phyloP scores from a whole-genome alignment of 345 rosid genomes.

The Anacardium occidentale region DNA sequence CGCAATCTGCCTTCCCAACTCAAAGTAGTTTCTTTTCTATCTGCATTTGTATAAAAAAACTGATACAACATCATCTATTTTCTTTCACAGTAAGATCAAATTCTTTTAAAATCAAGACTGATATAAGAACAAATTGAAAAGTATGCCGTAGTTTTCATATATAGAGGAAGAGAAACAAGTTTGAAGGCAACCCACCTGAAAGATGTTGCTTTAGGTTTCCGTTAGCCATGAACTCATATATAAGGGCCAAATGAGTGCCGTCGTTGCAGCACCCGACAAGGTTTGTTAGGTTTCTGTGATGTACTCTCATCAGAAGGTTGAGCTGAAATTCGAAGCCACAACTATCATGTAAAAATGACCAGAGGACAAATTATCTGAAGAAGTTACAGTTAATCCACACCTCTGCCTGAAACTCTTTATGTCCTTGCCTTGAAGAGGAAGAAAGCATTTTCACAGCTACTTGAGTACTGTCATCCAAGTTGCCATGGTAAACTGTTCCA shows the following conservation, averaged over 20 bases:
- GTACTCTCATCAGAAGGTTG: not conserved
- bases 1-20: constrained; percentile 36
- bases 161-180: not conserved
- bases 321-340: not conserved
- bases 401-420: constrained; percentile 42
- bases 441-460: constrained; percentile 60
- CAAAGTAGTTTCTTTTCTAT: not conserved
- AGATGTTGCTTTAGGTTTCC: not conserved
- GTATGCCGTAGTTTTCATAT: no score
- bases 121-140: not conserved
- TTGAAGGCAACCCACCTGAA: not conserved
- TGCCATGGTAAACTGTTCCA: constrained; percentile 56
- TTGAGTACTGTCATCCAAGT: constrained; percentile 21
- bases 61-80: not conserved
- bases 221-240: not conserved
- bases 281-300: not conserved
- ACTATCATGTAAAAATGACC: not conserved
- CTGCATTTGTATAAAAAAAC: no score
- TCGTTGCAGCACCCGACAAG: not conserved
- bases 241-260: not conserved
- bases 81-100: not conserved
- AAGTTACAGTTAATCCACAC: not conserved
- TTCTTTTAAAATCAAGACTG: constrained; percentile 8
- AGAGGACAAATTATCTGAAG: no score
- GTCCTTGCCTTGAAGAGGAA: constrained; percentile 43